Evolutionary conservation across 768 basidiomycete genomes (phyloP), one percentile per base, ranked within the genome.

Genomic region (Pleurotus ostreatus): DNA sequence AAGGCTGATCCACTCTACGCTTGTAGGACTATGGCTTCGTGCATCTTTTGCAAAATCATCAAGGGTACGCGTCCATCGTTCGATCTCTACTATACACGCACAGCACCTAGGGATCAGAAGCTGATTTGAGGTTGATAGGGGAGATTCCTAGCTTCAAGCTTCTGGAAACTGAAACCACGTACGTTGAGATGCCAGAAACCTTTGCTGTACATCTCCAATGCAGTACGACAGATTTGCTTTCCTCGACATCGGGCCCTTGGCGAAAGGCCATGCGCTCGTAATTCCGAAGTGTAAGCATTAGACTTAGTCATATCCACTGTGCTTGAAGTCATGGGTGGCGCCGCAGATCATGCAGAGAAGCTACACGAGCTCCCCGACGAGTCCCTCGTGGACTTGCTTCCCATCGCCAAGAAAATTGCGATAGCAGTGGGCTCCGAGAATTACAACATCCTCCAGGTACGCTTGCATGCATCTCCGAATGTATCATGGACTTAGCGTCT

Each of bases 31-130:
- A 75, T 88, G 51, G 78, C 84, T 4, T 70, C 69, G 20, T 97
- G 94, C 71, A 73, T 98, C 64, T 98, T 97, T 76, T 98, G 96
- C 81, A 97, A 88, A 75, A 97, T 98, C 70, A 81, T 94, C 75
- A 91, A 91, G 74, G 91, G 94, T 85, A 46, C 23, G 70, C 60
- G 37, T 26, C 11, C 11, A 11, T 9, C 9, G 26, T 26, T 16
- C 2, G 18, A 25, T n/a, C 20, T 46, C 46, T 22, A 9, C 26
- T 30, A 30, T 7, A 7, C 26, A 30, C 26, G 30, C 30, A 30
- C 30, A 9, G 11, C 11, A 8, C 30, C 30, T 9, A 9, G 5
- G 30, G n/a, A 34, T 48, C 12, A 12, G 47, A 48, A 48, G 47
- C n/a, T 34, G n/a, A 18, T 18, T 23, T 48, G 47, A n/a, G 8